Evolutionary conservation across 768 basidiomycete species (phyloP), one percentile per base, ranked within the genome.

Genomic region (Omphalotus guepiniiformis): DNA sequence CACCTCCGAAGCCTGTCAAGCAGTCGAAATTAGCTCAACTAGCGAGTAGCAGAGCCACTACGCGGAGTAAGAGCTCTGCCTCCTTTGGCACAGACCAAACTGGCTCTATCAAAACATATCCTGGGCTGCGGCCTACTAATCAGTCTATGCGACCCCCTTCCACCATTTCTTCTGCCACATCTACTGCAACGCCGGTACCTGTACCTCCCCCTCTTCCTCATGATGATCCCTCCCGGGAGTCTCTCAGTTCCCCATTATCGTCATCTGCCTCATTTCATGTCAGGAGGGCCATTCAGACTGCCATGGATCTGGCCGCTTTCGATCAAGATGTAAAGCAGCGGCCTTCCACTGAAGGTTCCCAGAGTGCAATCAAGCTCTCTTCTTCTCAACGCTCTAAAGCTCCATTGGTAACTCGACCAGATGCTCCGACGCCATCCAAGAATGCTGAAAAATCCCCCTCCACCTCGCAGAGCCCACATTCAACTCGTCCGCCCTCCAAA

Each of bases 91-190:
- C 67, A 8, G 63, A 78, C 35, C 68, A 77, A 27, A 67, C 78
- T 0, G 80, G 78, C 3, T 82, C 85, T 21, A 71, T 85, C n/a
- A 77, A 81, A 55, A 88, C 88, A 1, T 89, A 83, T 58, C 83
- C 86, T 19, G 73, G 59, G 15, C 70, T 88, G 51, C 81, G 87
- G 15, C 88, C 86, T n/a, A 74, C 82, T 22, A 60, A 79, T 2
- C 72, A 77, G 40, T 88, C 86, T 13, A 58, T 68, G 19, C 57
- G 61, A 26, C 64, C 69, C 9, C 61, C 66, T 15, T 40, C 43
- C 6, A 72, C 65, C 52, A 66, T 71, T n/a, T 49, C 63, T 58
- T 53, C 68, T 43, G 44, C 57, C 48, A 39, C 53, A 50, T 51
- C 63, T 36, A 42, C 51, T 6, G 52, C 37, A 27, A 53, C 48